Evolutionary conservation across 2,329 filamentous ascomycete species (phyloP).

Genomic region (Penicillium sp.): DNA sequence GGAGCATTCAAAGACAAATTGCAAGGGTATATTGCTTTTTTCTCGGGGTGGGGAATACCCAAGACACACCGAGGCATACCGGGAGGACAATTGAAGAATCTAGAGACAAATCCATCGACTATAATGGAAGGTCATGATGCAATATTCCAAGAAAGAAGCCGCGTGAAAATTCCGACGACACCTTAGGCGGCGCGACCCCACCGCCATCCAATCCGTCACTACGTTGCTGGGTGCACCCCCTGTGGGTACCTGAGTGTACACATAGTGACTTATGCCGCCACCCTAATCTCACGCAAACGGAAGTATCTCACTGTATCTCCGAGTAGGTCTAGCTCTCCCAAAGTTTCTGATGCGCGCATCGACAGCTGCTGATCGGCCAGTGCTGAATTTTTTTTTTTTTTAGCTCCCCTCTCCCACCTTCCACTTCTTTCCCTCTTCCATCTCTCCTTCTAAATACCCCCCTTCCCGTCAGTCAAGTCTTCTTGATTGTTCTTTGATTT

Average conservation of each 20-base stretch:
- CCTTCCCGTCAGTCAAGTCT: background rate
- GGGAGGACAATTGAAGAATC: background rate
- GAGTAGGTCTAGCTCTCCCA: slow-evolving; percentile 16
- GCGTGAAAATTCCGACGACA: background rate
- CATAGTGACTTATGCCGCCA: slow-evolving; percentile 2
- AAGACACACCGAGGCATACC: background rate
- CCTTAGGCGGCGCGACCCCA: slow-evolving; percentile 2
- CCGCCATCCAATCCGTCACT: slow-evolving; percentile 5
- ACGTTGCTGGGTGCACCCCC: slow-evolving; percentile 8
- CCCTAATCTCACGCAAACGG: background rate
- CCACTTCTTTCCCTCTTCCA: slow-evolving; percentile 5
- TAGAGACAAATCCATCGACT: background rate
- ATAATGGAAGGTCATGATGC: background rate
- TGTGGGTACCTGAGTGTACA: slow-evolving; percentile 5
- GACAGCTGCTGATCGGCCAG: slow-evolving; percentile 17
- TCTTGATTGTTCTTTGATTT: slow-evolving; percentile 1
- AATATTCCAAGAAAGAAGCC: background rate
- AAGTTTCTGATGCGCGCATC: slow-evolving; percentile 15
- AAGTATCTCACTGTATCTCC: slow-evolving; percentile 11
- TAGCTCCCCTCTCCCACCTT: slow-evolving; percentile 5
- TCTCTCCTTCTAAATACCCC: slow-evolving; percentile 1
- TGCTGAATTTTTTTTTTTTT: slow-evolving; percentile 17
- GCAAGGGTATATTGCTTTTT: background rate
- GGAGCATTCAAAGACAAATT: background rate
- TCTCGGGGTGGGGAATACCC: background rate